Evolutionary conservation across 805 yeast species (phyloP).

Genomic region (Saccharomycopsis malanga): DNA sequence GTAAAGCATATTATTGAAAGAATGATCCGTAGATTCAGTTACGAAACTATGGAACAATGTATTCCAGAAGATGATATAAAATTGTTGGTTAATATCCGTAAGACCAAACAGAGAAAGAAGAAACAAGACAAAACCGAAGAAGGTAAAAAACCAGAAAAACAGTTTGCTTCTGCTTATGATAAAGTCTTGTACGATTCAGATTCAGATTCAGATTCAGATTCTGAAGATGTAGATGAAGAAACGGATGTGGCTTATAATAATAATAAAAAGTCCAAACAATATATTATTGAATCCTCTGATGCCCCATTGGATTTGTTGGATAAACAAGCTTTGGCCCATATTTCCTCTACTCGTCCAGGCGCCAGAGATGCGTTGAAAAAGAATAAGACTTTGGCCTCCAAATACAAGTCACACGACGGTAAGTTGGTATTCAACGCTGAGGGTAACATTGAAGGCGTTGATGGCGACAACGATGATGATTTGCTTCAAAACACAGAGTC

Average conservation of each 20-base stretch:
- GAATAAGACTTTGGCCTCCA: constrained; percentile 25
- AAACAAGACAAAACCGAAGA: constrained; percentile 48
- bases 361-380: constrained; percentile 1
- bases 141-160: constrained; percentile 33
- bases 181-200: constrained; percentile 79
- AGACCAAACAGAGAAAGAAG: constrained; percentile 77
- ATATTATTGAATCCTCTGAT: constrained; percentile 62
- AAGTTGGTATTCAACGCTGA: constrained; percentile 58
- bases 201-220: constrained; percentile 51
- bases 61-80: constrained; percentile 91
- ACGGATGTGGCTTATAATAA: constrained; percentile 23
- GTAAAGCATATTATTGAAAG: constrained; percentile 92
- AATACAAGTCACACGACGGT: constrained; percentile 53
- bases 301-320: constrained; percentile 90
- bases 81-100: constrained; percentile 76
- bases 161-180: constrained; percentile 82
- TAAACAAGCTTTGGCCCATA: constrained; percentile 74
- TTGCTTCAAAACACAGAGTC: constrained; percentile 33
- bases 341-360: constrained; percentile 77
- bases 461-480: constrained; percentile 40
- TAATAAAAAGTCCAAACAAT: constrained; percentile 43
- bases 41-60: constrained; percentile 67
- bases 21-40: constrained; percentile 83
- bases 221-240: constrained; percentile 30
- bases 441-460: constrained; percentile 27